A percentile compares a stretch with the other conserved stretches of the same genome.
Evolutionary conservation across 768 basidiomycete species (phyloP).

Genomic region (Phanerodontia chrysosporium): DNA sequence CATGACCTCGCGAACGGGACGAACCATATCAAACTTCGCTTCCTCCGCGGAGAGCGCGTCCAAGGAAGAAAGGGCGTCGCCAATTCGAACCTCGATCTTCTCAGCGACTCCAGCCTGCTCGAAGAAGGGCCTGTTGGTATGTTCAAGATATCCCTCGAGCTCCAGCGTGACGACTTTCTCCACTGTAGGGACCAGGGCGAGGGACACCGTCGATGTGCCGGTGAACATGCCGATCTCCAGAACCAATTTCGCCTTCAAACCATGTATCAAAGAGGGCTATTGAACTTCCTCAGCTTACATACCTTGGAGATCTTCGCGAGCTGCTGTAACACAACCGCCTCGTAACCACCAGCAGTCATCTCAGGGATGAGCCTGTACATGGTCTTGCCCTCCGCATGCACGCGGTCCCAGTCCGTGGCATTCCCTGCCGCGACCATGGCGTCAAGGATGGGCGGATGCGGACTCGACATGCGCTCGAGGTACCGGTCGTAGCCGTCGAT

Average conservation of each 20-base stretch:
- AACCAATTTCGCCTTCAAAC: conserved; percentile 4
- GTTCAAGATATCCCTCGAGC: conserved; percentile 9
- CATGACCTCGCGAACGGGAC: background rate
- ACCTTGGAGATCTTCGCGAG: conserved; percentile 12
- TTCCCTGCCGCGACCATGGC: conserved; percentile 5
- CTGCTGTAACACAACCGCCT: conserved; percentile 13
- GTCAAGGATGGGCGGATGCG: conserved; percentile 10
- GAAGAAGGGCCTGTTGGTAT: conserved; percentile 9
- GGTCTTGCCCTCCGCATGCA: conserved; percentile 10
- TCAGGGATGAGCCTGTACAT: conserved; percentile 1
- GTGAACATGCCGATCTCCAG: conserved; percentile 17
- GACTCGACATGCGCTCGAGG: conserved; percentile 7
- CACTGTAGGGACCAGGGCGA: conserved; percentile 9
- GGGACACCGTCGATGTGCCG: conserved; percentile 14
- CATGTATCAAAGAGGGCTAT: too few species aligned
- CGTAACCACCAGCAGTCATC: conserved; percentile 12
- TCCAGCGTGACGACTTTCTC: conserved; percentile 10
- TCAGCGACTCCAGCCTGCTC: conserved; percentile 9
- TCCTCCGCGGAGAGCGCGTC: conserved; percentile 5
- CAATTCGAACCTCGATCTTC: conserved; percentile 15
- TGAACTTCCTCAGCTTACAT: background rate
- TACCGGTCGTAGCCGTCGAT: conserved; percentile 14
- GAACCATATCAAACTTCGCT: conserved; percentile 11
- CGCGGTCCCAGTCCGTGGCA: conserved; percentile 7
- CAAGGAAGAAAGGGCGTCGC: conserved; percentile 9